Evolutionary conservation across 2,329 filamentous ascomycete species (phyloP).

Genomic region (Pseudogymnoascus sp.): DNA sequence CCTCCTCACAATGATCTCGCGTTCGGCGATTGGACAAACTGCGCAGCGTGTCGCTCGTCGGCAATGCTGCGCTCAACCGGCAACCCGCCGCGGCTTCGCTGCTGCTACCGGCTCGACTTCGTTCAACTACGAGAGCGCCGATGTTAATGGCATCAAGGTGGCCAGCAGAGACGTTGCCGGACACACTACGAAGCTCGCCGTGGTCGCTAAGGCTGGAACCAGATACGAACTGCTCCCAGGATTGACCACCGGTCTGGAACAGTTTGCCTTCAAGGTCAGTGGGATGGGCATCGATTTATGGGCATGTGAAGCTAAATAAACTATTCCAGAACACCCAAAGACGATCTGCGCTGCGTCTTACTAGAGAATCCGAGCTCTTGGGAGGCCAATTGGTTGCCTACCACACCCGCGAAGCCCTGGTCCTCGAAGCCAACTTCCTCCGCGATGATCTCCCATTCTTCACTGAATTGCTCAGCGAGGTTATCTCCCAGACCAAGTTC

Average conservation of each 20-base stretch:
- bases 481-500: constrained; percentile 82
- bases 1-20: constrained; percentile 58
- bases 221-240: constrained; percentile 87
- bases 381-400: constrained; percentile 81
- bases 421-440: constrained; percentile 91
- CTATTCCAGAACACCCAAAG: constrained; percentile 65
- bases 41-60: constrained; percentile 54
- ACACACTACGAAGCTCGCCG: constrained; percentile 80
- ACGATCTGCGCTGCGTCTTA: constrained; percentile 85
- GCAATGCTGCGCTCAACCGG: constrained; percentile 48
- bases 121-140: constrained; percentile 80
- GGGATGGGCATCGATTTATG: background rate
- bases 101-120: constrained; percentile 59
- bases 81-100: constrained; percentile 52
- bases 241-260: constrained; percentile 80
- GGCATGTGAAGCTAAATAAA: constrained; percentile 2
- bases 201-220: constrained; percentile 91
- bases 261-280: constrained; percentile 87
- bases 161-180: constrained; percentile 84
- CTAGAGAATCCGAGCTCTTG: constrained; percentile 89
- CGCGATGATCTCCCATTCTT: constrained; percentile 96
- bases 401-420: constrained; percentile 87
- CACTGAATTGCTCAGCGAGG: constrained; percentile 87
- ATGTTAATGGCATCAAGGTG: constrained; percentile 83
- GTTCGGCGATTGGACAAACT: constrained; percentile 55